Evolutionary conservation across 2,329 filamentous ascomycete species (phyloP), one percentile per base, ranked within the genome.

Genomic region (Colletotrichum horii): DNA sequence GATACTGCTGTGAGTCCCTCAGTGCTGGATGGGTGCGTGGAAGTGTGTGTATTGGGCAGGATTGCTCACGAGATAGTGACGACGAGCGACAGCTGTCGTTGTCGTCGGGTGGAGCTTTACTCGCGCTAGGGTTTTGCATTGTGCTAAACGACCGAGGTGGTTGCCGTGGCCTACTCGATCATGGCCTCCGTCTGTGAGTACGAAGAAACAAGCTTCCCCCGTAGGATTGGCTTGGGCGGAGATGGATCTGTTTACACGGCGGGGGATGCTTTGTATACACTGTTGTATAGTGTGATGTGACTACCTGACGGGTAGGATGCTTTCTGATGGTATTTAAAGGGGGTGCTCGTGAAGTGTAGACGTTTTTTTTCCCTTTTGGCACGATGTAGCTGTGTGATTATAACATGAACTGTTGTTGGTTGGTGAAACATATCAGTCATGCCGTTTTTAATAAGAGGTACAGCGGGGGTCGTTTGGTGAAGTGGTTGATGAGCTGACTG

Each of bases 41-140:
- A 11, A 36, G 34, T 7, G 38, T n/a, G 19, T 4, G 8, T 12
- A 43, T 11, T 43, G 16, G 9, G 1, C 1, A 52, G 11, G 6
- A 52, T 7, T 22, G 22, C n/a, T 4, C 43, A 52, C 43, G n/a
- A 4, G 11, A 52, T 6, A 1, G n/a, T 14, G 6, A 52, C 2
- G 43, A 22, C 11, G 1, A 52, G 11, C 2, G 11, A 52, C 11
- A 2, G 43, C n/a, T 0, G 0, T 4, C n/a, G 11, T 14, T 14
- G 3, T 14, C 5, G n/a, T 2, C 3, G 38, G n/a, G 38, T 16
- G n/a, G 3, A n/a, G 0, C 11, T 4, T 0, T 2, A 48, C 38
- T 48, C 38, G 11, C 15, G 36, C 36, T 2, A 38, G 36, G 15
- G 7, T 38, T 8, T 16, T 19, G 3, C 36, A 15, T 38, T 48